Percentiles rank a stretch among this genome's conserved stretches.
Conservation (phyloP, 768 basidiomycete species). For the Lentinula sp. region DNA sequence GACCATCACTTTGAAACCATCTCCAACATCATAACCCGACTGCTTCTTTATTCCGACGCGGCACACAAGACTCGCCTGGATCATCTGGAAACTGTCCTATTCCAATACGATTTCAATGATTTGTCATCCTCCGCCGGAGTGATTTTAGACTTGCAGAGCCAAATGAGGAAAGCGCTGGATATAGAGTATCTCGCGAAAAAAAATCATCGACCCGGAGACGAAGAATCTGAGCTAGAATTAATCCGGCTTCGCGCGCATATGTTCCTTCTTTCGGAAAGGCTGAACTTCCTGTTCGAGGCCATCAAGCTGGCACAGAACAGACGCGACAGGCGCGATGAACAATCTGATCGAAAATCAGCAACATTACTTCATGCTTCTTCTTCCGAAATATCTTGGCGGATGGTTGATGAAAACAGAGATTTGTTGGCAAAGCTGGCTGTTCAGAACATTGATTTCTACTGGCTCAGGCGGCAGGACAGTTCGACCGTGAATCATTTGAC, state of each 20-base stretch:
- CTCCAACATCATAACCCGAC: constrained; percentile 79
- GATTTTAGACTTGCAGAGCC: constrained; percentile 65
- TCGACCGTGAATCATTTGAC: constrained; percentile 74
- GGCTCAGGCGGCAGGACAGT: constrained; percentile 84
- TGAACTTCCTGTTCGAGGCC: constrained; percentile 81
- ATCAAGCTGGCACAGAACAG: constrained; percentile 81
- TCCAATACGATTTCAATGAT: constrained; percentile 86
- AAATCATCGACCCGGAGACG: constrained; percentile 31
- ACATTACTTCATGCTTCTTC: constrained; percentile 77
- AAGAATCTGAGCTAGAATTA: constrained; percentile 47
- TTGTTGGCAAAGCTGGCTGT: constrained; percentile 85
- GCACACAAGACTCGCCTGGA: constrained; percentile 74
- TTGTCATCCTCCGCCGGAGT: constrained; percentile 55
- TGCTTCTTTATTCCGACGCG: constrained; percentile 87
- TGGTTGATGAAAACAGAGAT: constrained; percentile 70
- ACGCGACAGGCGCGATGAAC: constrained; percentile 55
- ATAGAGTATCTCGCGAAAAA: constrained; percentile 36
- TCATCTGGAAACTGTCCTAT: constrained; percentile 74
- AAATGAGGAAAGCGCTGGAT: constrained; percentile 60
- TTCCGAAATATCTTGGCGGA: constrained; percentile 85
- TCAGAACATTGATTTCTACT: constrained; percentile 69
- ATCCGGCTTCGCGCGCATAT: constrained; percentile 64
- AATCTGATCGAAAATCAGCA: constrained; percentile 71
- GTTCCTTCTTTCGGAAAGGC: constrained; percentile 61
- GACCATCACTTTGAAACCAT: constrained; percentile 79